Evolutionary conservation across 2,329 filamentous ascomycete genomes (phyloP).

Genomic region (Plectosphaerella plurivora): DNA sequence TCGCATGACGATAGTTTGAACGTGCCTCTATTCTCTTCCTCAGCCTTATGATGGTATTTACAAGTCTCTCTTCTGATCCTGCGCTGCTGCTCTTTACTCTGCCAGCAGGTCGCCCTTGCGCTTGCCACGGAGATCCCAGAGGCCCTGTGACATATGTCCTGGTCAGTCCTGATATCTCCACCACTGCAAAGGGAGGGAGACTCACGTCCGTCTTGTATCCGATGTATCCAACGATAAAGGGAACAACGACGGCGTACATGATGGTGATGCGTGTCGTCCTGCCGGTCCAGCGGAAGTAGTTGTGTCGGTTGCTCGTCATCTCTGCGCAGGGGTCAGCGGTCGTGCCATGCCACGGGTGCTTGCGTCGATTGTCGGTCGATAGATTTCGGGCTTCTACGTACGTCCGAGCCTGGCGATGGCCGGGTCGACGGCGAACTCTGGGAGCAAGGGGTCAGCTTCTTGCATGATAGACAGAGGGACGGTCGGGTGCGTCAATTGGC

Average conservation of each 20-base stretch:
- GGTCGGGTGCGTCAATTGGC: conserved; percentile 2
- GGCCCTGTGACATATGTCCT: conserved; percentile 56
- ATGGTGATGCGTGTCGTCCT: conserved; percentile 77
- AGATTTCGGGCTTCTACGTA: conserved; percentile 23
- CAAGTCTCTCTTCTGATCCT: conserved; percentile 17
- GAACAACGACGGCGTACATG: conserved; percentile 70
- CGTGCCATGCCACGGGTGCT: background rate
- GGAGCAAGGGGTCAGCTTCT: conserved; percentile 4
- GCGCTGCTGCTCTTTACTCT: conserved; percentile 50
- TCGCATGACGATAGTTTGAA: background rate
- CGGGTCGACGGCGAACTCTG: conserved; percentile 43
- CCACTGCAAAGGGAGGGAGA: conserved; percentile 15
- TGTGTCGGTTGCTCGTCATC: conserved; percentile 80
- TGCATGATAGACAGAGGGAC: background rate
- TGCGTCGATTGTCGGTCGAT: background rate
- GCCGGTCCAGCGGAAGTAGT: conserved; percentile 92
- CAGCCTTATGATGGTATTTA: conserved; percentile 32
- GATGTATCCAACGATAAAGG: conserved; percentile 63
- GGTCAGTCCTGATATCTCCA: conserved; percentile 11
- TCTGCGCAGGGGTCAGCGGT: conserved; percentile 44
- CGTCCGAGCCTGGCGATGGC: conserved; percentile 39
- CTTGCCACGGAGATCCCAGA: conserved; percentile 82
- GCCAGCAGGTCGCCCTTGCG: conserved; percentile 77
- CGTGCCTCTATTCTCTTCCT: conserved; percentile 1
- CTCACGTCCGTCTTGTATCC: conserved; percentile 84